Base-by-base conservation (phyloP, 108 stramenopile genomes). In the Mediolabrus comicus region DNA sequence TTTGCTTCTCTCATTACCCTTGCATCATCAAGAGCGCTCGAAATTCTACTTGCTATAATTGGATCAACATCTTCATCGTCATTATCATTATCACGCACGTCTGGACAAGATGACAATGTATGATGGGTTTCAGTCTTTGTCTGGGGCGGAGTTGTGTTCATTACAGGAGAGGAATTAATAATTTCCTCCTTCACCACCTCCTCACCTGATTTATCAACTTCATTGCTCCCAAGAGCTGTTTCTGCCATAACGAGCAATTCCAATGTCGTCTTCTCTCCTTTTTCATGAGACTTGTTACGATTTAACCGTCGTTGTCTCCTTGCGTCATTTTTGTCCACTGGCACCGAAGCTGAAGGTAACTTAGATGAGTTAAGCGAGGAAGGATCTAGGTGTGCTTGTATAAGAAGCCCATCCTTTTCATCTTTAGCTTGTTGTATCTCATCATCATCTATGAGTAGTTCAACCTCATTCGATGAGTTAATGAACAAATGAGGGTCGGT, bases 321-420 rank as follows among this genome's bases (percentile, higher is more conserved):
- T 34, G 69, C 58, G 14, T 71, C 60, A 39, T 62, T 71, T 33
- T 61, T 71, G 38, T 71, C 32, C 16, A 62, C n/a, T 6, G 25
- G 25, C 9, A 17, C 27, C 27, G 39, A 36, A 41, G 19, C 13
- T 34, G n/a, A 59, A 16, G 33, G 19, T 17, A 32, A 22, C n/a
- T 13, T 3, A 24, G 16, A 25, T 55, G 54, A 25, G 6, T 3
- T 9, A 13, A 55, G 26, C 5, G 49, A 49, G 3, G 49, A 49
- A 49, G 19, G 19, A 10, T 54, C 53, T 0, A 54, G 24, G 13
- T 7, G 13, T 28, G 53, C 22, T 54, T 19, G 53, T 54, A 29
- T 26, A 3, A 54, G 26, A 17, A 17, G n/a, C 14, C 39, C 39
- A 41, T n/a, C 39, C n/a, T 17, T 17, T 3, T 41, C 16, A 41